Base-by-base conservation (phyloP, 1,284 basidiomycete genomes). In the Cutaneotrichosporon mucoides region DNA sequence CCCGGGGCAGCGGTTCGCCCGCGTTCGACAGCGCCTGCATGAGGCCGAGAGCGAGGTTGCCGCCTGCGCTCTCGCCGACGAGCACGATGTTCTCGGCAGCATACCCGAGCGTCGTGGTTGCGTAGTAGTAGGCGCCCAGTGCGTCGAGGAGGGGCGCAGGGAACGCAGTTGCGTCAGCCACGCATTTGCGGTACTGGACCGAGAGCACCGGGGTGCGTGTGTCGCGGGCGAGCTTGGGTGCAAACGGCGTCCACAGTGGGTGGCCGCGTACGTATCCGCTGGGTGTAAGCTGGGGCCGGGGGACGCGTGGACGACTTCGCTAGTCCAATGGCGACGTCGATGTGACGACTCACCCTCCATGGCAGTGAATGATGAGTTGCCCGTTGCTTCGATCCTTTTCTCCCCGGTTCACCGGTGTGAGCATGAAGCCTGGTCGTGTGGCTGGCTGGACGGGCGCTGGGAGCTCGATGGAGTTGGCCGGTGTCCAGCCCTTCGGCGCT, bases 81-180 rank as follows among this genome's bases (percentile, higher is more conserved):
- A 63, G 38, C 13, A 53, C 48, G 46, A 63, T 56, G 50, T 60
- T 53, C 33, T 41, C 7, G 16, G 62, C 56, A 24, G 33, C 42
- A 15, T 60, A 63, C 4, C 59, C 59, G 15, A 63, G 59, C 10
- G 37, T 40, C 35, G 35, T 12, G 4, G 50, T 53, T 4, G 57
- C 49, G 53, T 63, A 63, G 15, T 58, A 43, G 59, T 56, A 63
- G 10, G 56, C 59, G 11, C 53, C 56, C 24, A 63, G 56, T 8
- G 58, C 58, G 50, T 63, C 62, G 56, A 60, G 53, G 12, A 63
- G 58, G 6, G 62, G 56, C 5, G 62, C 62, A 12, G 62, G 62
- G 50, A 58, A 63, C 3, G 62, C 44, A 6, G 52, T 36, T 3
- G 35, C n/a, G 1, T 36, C 16, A 1, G 48, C 45, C 24, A 63